phyloP scores from a whole-genome alignment of 2,329 filamentous ascomycete species.

The Esteya vermicola region DNA sequence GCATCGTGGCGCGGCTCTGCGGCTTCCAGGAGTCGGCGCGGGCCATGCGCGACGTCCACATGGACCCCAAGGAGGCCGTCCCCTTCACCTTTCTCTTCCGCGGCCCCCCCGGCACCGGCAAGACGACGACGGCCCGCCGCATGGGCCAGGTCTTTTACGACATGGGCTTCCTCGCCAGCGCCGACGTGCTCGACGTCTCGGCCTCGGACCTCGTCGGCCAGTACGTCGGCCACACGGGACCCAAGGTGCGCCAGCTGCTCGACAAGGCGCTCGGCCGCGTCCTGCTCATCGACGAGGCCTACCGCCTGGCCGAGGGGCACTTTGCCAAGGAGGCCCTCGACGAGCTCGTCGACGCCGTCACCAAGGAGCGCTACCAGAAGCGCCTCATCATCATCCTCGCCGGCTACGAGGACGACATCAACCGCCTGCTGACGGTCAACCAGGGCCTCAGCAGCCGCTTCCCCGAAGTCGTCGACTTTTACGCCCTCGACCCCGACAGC shows the following conservation, averaged over 20 bases:
- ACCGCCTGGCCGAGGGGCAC: slow-evolving; percentile 41
- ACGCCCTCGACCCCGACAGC: not conserved
- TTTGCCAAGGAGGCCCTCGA: slow-evolving; percentile 45
- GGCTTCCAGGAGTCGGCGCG: slow-evolving; percentile 37
- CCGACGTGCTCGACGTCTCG: slow-evolving; percentile 38
- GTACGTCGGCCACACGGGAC: slow-evolving; percentile 55
- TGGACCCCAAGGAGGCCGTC: slow-evolving; percentile 43
- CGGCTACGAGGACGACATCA: slow-evolving; percentile 53
- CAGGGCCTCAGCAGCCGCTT: slow-evolving; percentile 52
- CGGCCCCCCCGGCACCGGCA: slow-evolving; percentile 48
- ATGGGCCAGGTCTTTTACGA: slow-evolving; percentile 67
- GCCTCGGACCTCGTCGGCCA: slow-evolving; percentile 54
- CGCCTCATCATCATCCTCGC: slow-evolving; percentile 55
- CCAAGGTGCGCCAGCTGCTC: slow-evolving; percentile 45
- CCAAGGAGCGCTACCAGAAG: slow-evolving; percentile 39
- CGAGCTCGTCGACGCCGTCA: slow-evolving; percentile 34
- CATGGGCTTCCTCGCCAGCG: slow-evolving; percentile 49
- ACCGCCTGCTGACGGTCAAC: slow-evolving; percentile 45
- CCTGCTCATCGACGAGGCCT: slow-evolving; percentile 60
- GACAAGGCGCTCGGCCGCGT: slow-evolving; percentile 51
- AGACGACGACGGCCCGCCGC: slow-evolving; percentile 57
- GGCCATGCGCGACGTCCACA: slow-evolving; percentile 31
- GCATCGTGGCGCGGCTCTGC: slow-evolving; percentile 36
- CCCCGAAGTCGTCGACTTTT: slow-evolving; percentile 20
- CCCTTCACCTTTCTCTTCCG: slow-evolving; percentile 58